These are phyloP conservation scores for Backusella circina DNA, from an alignment of 192 early-diverging fungal species.

Conservation along the genomic window DNA sequence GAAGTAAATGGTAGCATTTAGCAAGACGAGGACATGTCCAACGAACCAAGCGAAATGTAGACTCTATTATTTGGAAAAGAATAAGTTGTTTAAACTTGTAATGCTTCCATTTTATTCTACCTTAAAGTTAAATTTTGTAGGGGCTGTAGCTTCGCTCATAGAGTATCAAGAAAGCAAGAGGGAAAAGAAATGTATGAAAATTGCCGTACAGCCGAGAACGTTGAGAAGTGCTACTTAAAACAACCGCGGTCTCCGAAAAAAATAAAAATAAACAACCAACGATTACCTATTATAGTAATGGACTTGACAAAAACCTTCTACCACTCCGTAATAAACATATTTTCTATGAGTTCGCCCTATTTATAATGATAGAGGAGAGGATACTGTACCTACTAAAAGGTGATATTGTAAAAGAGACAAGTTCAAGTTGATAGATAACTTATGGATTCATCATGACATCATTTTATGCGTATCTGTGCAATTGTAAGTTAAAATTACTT, in stretches of 20 bases:
- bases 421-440: background rate
- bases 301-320: background rate
- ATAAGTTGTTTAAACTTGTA: background rate
- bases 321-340: too few relatives aligned
- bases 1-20: conserved; percentile 7
- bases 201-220: background rate
- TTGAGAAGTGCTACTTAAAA: background rate
- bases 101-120: background rate
- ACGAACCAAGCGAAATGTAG: conserved; percentile 31
- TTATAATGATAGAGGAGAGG: too few relatives aligned
- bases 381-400: too few relatives aligned
- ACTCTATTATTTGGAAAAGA: background rate
- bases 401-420: too few relatives aligned
- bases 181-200: background rate
- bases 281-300: background rate
- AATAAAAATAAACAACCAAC: background rate
- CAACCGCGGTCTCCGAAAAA: background rate
- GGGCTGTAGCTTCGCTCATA: background rate
- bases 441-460: background rate
- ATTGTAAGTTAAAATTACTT: background rate
- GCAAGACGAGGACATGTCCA: conserved; percentile 6
- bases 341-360: too few relatives aligned
- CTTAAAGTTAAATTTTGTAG: background rate
- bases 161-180: background rate
- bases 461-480: background rate